phyloP scores from a whole-genome alignment of 1,284 basidiomycete genomes.

The Microbotryum silenes-acaulis region DNA sequence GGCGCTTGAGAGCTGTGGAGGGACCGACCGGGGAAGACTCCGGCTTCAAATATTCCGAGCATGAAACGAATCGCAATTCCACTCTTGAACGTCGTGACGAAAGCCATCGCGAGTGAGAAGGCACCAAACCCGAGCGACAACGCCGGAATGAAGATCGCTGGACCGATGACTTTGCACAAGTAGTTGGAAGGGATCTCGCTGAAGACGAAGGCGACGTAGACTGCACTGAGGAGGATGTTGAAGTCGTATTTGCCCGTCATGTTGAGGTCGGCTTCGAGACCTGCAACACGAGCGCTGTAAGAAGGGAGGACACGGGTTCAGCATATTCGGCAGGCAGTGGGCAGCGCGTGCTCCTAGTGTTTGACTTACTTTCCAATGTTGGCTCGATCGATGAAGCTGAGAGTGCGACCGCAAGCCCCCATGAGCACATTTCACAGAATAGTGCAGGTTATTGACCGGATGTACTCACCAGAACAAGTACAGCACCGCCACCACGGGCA shows the following conservation, averaged over 20 bases:
- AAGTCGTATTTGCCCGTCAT: constrained; percentile 32
- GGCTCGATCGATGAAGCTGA: constrained; percentile 30
- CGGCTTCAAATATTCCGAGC: constrained; percentile 32
- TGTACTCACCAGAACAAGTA: constrained; percentile 23
- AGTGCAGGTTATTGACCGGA: too few relatives aligned
- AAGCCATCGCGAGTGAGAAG: constrained; percentile 23
- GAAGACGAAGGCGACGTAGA: constrained; percentile 31
- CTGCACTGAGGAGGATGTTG: constrained; percentile 31
- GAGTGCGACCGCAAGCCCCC: not conserved
- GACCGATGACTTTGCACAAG: constrained; percentile 15
- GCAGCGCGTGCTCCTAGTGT: not conserved
- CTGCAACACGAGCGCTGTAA: constrained; percentile 29
- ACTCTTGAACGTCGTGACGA: constrained; percentile 25
- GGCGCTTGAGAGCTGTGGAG: not conserved
- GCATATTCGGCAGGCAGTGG: too few relatives aligned
- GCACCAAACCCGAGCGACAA: constrained; percentile 34
- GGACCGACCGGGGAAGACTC: constrained; percentile 17
- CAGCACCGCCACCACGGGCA: constrained; percentile 30
- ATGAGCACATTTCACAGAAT: not conserved
- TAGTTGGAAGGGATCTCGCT: constrained; percentile 26
- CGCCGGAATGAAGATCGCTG: constrained; percentile 15
- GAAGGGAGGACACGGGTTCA: too few relatives aligned
- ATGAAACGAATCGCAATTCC: constrained; percentile 33
- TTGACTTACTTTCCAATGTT: constrained; percentile 33
- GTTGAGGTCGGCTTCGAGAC: constrained; percentile 32